Base-by-base conservation (phyloP, 257 asterid species). In the Anisodus acutangulus region DNA sequence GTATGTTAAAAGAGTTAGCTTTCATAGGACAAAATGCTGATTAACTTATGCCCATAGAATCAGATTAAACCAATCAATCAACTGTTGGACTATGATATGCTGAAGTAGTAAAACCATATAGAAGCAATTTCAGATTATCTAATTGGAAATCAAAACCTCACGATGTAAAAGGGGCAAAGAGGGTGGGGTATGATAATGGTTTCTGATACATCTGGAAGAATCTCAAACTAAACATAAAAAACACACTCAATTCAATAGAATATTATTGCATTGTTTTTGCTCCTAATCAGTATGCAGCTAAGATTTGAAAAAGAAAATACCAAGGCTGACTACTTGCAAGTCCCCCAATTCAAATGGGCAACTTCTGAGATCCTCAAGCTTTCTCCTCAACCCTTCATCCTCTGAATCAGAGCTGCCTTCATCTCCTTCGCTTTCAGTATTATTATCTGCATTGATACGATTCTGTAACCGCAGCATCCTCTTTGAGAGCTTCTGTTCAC, bases 401-500 rank as follows among this genome's bases (percentile, higher is more conserved):
- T 86, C 92, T 31, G 90, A 90, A 86, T 87, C 94, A 87, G 83
- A 85, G 88, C 86, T 86, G 79, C 88, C 88, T 83, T 91, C 95
- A 86, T 81, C 86, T 83, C 88, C 96, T 82, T 89, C 91, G 78
- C 85, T 87, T 82, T 88, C 90, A 86, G 83, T 79, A 84, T 85
- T 84, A 83, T 78, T 79, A 88, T 90, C 91, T 84, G 89, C 89
- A 55, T 88, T 88, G 85, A 85, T 67, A 8, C 88, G 89, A 88
- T 89, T 91, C 86, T 90, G 95, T 89, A 92, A 86, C 88, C 89
- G 89, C 86, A 87, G 76, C 99, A 97, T 97, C 90, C 88, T 89
- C 89, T 88, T 86, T 16, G 99, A 97, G 57, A 93, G 95, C 91
- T 89, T 92, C 83, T 88, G 96, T 83, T 93, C 96, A 53, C 93